Percentiles rank a stretch among this genome's conserved stretches.
These are phyloP conservation scores for Sporothrix phasma DNA, from an alignment of 2,329 filamentous ascomycete species.

Conservation along the genomic window DNA sequence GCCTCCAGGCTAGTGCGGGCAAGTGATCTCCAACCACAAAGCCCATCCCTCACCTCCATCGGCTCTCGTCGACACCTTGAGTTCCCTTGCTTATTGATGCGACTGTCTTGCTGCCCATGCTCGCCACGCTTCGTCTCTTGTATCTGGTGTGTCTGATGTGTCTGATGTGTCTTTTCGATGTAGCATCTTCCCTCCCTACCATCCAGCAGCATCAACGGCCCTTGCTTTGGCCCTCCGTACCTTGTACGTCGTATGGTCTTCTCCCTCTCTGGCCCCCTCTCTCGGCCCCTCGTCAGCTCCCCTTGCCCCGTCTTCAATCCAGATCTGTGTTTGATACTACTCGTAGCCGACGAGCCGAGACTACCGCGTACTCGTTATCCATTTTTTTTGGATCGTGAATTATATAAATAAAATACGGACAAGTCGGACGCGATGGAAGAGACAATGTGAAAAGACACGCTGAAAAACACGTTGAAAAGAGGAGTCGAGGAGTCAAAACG, in stretches of 20 bases:
- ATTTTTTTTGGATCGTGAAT: no score
- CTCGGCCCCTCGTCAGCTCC: not conserved
- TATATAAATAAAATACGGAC: no score
- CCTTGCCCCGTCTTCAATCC: not conserved
- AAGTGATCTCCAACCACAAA: no score
- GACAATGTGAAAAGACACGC: no score
- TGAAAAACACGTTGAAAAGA: no score
- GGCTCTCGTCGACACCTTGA: not conserved
- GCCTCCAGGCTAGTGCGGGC: not conserved
- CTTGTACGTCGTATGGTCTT: no score
- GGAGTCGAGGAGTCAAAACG: not conserved
- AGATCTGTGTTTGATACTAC: not conserved
- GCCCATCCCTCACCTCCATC: no score
- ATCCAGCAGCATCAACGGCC: not conserved
- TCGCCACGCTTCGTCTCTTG: not conserved
- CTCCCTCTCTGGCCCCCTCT: not conserved
- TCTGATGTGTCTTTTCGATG: not conserved
- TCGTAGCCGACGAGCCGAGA: not conserved
- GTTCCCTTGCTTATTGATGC: not conserved
- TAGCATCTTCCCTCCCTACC: not conserved
- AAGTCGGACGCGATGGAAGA: no score
- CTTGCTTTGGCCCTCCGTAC: not conserved
- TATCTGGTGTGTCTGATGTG: no score
- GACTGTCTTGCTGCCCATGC: not conserved
- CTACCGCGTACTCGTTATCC: not conserved